These are phyloP conservation scores for Suillus cothurnatus DNA, from an alignment of 768 basidiomycete genomes.

Conservation along the genomic window DNA sequence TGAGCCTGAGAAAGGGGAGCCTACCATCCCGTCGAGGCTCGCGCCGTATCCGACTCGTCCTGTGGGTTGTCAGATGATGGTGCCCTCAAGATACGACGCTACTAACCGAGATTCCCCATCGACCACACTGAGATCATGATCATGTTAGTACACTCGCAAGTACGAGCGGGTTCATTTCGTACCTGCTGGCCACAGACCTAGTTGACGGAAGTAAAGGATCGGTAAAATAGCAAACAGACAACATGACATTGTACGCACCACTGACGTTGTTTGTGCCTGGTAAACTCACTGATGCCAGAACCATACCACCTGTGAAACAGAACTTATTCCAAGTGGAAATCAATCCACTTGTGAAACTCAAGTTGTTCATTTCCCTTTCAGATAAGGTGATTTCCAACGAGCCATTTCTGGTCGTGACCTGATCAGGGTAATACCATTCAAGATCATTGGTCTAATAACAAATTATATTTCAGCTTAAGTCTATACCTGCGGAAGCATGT, in stretches of 20 bases:
- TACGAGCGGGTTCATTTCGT: neutral
- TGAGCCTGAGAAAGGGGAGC: constrained; percentile 17
- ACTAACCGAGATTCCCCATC: constrained; percentile 74
- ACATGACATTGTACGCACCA: constrained; percentile 28
- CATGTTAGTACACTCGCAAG: constrained; percentile 15
- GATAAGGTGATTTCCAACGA: constrained; percentile 74
- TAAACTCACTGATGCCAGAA: constrained; percentile 67
- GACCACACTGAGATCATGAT: constrained; percentile 52
- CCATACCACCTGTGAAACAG: constrained; percentile 88
- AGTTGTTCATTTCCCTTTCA: constrained; percentile 63
- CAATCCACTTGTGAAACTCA: constrained; percentile 75
- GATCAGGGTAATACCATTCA: constrained; percentile 90
- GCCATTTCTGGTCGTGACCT: constrained; percentile 74
- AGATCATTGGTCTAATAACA: constrained; percentile 60
- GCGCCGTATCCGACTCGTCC: constrained; percentile 91
- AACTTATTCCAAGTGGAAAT: constrained; percentile 86
- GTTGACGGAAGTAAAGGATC: neutral
- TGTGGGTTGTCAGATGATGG: constrained; percentile 15
- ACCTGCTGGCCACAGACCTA: constrained; percentile 74
- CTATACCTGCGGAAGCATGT: neutral
- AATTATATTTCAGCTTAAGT: constrained; percentile 3
- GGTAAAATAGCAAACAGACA: constrained; percentile 1
- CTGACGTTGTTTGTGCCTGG: constrained; percentile 65
- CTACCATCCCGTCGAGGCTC: constrained; percentile 77
- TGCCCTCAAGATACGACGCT: neutral